A percentile compares a stretch with the other conserved stretches of the same genome.
phyloP scores from a whole-genome alignment of 345 rosid species.

The Hibiscus mutabilis region DNA sequence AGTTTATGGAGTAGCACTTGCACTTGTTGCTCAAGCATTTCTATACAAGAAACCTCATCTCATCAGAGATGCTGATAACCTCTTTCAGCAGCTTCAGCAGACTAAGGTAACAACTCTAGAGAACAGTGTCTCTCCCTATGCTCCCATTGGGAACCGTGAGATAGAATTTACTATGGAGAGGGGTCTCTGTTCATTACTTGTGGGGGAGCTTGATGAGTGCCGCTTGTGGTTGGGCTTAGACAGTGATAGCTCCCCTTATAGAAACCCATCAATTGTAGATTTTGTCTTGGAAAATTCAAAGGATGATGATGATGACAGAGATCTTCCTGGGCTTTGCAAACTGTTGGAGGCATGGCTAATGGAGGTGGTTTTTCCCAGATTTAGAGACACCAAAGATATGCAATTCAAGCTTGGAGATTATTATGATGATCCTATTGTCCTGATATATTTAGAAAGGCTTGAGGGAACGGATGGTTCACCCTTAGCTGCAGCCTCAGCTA shows the following conservation, averaged over 20 bases:
- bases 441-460: conserved; percentile 73
- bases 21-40: conserved; percentile 86
- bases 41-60: conserved; percentile 72
- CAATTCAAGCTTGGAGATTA: conserved; percentile 79
- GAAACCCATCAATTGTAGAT: conserved; percentile 65
- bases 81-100: conserved; percentile 86
- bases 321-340: conserved; percentile 90
- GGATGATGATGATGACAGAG: conserved; percentile 43
- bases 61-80: conserved; percentile 69
- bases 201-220: conserved; percentile 80
- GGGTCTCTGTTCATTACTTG: conserved; percentile 84
- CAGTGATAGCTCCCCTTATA: conserved; percentile 51
- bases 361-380: conserved; percentile 84
- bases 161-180: conserved; percentile 76
- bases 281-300: conserved; percentile 68
- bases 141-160: conserved; percentile 50
- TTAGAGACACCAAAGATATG: conserved; percentile 65
- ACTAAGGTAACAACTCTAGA: conserved; percentile 40
- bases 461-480: conserved; percentile 74
- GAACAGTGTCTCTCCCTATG: conserved; percentile 38
- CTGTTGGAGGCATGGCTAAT: conserved; percentile 87
- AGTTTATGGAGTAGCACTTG: conserved; percentile 82
- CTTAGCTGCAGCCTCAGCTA: conserved; percentile 91
- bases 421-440: conserved; percentile 86
- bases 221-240: conserved; percentile 83